phyloP scores from a whole-genome alignment of 306 rosid species.

The Fragaria nilgerrensis region DNA sequence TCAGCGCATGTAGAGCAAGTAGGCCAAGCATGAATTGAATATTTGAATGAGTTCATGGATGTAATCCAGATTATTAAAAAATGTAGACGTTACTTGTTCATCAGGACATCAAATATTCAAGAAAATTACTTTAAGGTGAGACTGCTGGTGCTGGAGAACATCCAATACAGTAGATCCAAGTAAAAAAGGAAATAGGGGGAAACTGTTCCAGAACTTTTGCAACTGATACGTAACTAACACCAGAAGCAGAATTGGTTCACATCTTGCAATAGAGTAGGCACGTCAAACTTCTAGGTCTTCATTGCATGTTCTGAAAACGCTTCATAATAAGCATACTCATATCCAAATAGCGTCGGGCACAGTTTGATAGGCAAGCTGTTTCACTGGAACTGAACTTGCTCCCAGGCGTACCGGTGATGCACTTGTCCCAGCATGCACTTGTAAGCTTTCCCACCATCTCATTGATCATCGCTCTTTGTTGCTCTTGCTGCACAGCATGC shows the following conservation, averaged over 20 bases:
- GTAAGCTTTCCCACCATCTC: constrained; percentile 90
- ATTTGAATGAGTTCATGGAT: background rate
- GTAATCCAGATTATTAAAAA: background rate
- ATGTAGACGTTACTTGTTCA: background rate
- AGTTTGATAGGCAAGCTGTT: constrained; percentile 63
- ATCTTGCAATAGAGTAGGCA: constrained; percentile 16
- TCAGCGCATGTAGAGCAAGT: background rate
- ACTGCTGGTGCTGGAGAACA: constrained; percentile 1
- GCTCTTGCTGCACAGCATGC: constrained; percentile 63
- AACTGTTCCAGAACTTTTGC: constrained; percentile 15
- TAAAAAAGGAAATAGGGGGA: background rate
- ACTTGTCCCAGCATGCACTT: constrained; percentile 86
- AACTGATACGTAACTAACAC: constrained; percentile 7
- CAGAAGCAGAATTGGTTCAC: constrained; percentile 1
- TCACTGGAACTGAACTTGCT: constrained; percentile 88
- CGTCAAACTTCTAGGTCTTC: constrained; percentile 27
- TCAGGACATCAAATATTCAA: background rate
- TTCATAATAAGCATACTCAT: constrained; percentile 65
- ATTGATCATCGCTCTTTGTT: constrained; percentile 64
- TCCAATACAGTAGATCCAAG: constrained; percentile 15
- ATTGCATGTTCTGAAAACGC: constrained; percentile 68
- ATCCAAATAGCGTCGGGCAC: constrained; percentile 84
- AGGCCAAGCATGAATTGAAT: background rate
- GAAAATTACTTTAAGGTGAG: no score
- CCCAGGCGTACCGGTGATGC: constrained; percentile 78